A percentile compares a stretch with the other conserved stretches of the same genome.
phyloP scores from a whole-genome alignment of 257 asterid genomes.

The Petrea volubilis region DNA sequence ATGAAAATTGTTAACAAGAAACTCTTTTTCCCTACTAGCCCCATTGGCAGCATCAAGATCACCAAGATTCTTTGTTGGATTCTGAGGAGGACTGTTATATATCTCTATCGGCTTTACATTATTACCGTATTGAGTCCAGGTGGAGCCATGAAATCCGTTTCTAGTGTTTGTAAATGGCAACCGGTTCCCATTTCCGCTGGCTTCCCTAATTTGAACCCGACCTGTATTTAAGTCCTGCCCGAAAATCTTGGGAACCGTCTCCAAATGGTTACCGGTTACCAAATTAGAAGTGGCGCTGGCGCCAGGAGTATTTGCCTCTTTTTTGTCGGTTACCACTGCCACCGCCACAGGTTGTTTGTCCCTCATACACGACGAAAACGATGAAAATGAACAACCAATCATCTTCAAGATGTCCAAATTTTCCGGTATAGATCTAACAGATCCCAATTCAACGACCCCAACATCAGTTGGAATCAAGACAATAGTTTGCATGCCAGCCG shows the following conservation, averaged over 20 bases:
- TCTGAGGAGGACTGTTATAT: slow-evolving; percentile 36
- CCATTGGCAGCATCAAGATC: slow-evolving; percentile 37
- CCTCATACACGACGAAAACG: slow-evolving; percentile 42
- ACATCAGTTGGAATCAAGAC: slow-evolving; percentile 82
- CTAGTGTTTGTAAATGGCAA: slow-evolving; percentile 36
- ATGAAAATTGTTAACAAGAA: slow-evolving; percentile 41
- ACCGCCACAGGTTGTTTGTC: slow-evolving; percentile 46
- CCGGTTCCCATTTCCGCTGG: slow-evolving; percentile 39
- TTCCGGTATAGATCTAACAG: slow-evolving; percentile 73
- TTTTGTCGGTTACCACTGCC: slow-evolving; percentile 37
- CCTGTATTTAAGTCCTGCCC: slow-evolving; percentile 63
- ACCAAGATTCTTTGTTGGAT: slow-evolving; percentile 33
- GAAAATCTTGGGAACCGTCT: slow-evolving; percentile 53
- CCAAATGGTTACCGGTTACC: slow-evolving; percentile 36
- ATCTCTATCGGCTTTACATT: slow-evolving; percentile 37
- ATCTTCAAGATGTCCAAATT: slow-evolving; percentile 54
- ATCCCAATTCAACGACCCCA: slow-evolving; percentile 94
- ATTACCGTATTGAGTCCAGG: slow-evolving; percentile 43
- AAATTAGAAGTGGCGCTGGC: slow-evolving; percentile 28
- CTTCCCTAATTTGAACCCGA: slow-evolving; percentile 41
- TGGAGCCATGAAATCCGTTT: slow-evolving; percentile 46
- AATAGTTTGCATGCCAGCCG: slow-evolving; percentile 85
- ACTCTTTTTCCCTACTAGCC: slow-evolving; percentile 43
- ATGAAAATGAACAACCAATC: slow-evolving; percentile 58
- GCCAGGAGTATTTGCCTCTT: slow-evolving; percentile 15